Evolutionary conservation across 441 rosid species (phyloP).

Genomic region (Kokia cookei): DNA sequence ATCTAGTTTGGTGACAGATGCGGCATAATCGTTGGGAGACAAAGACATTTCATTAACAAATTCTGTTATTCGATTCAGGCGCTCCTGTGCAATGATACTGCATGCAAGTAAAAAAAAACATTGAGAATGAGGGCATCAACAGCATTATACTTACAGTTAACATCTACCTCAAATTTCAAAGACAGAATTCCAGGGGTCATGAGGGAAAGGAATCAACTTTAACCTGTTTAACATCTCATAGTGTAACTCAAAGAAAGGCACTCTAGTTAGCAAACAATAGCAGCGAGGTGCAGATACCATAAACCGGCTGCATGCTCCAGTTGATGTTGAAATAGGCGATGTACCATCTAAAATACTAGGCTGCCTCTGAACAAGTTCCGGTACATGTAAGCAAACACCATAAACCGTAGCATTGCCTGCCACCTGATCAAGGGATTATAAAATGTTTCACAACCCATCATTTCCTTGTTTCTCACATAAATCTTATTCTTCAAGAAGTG

Average conservation of each 20-base stretch:
- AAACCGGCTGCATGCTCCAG: slow-evolving; percentile 65
- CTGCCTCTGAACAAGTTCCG: slow-evolving; percentile 92
- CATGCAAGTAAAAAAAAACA: slow-evolving; percentile 31
- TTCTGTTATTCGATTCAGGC: slow-evolving; percentile 79
- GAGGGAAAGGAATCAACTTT: slow-evolving; percentile 12
- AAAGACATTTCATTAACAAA: slow-evolving; percentile 72
- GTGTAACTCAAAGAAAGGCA: slow-evolving; percentile 95
- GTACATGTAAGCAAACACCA: slow-evolving; percentile 87
- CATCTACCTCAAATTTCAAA: background rate
- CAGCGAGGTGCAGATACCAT: slow-evolving; percentile 98
- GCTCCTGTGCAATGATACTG: slow-evolving; percentile 98
- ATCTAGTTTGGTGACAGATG: slow-evolving; percentile 34
- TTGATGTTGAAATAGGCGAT: slow-evolving; percentile 45
- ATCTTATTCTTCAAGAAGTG: slow-evolving; percentile 1
- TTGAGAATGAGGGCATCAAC: slow-evolving; percentile 5
- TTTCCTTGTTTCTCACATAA: slow-evolving; percentile 4
- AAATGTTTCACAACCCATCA: slow-evolving; percentile 15
- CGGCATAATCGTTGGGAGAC: slow-evolving; percentile 32
- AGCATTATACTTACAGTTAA: background rate
- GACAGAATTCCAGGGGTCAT: slow-evolving; percentile 11
- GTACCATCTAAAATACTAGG: slow-evolving; percentile 67
- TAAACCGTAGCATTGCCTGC: slow-evolving; percentile 88
- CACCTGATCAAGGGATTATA: slow-evolving; percentile 51
- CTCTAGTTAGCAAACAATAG: slow-evolving; percentile 87
- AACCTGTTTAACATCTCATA: slow-evolving; percentile 96